Percentiles rank a stretch among this genome's conserved stretches.
These are phyloP conservation scores for Ustilago bromivora DNA, from an alignment of 1,284 basidiomycete genomes.

Conservation along the genomic window DNA sequence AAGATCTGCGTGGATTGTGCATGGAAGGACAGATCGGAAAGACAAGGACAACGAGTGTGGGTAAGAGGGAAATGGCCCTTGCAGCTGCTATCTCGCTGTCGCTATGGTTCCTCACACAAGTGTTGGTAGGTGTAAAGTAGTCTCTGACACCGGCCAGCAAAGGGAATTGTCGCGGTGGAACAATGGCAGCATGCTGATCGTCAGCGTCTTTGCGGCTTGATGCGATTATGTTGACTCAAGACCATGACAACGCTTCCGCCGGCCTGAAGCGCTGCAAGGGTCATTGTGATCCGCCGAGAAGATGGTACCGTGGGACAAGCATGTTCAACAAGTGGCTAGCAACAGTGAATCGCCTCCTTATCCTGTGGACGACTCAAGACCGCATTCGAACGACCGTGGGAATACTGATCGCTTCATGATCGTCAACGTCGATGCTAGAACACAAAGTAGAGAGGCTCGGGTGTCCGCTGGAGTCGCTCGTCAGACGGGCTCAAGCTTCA, in stretches of 20 bases:
- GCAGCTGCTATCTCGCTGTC: neutral
- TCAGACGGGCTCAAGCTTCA: neutral
- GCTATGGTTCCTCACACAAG: neutral
- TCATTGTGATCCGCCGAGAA: neutral
- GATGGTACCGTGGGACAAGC: neutral
- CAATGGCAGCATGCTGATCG: neutral
- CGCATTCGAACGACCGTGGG: neutral
- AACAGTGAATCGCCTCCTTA: too few relatives aligned
- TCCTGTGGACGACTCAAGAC: neutral
- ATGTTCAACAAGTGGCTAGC: neutral
- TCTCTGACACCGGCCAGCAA: too few relatives aligned
- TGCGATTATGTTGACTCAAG: neutral
- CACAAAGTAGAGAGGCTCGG: neutral
- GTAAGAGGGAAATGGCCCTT: neutral
- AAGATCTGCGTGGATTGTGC: neutral
- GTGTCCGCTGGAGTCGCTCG: neutral
- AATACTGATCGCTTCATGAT: neutral
- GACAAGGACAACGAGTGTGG: slow-evolving; percentile 3
- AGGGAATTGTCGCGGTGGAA: neutral
- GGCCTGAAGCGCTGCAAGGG: slow-evolving; percentile 10
- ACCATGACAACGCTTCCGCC: slow-evolving; percentile 1
- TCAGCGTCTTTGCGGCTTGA: neutral
- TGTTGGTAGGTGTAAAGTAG: too few relatives aligned
- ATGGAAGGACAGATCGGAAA: neutral
- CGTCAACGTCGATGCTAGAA: too few relatives aligned